Evolutionary conservation across 2,329 filamentous ascomycete species (phyloP).

Genomic region (Fusarium floridanum): DNA sequence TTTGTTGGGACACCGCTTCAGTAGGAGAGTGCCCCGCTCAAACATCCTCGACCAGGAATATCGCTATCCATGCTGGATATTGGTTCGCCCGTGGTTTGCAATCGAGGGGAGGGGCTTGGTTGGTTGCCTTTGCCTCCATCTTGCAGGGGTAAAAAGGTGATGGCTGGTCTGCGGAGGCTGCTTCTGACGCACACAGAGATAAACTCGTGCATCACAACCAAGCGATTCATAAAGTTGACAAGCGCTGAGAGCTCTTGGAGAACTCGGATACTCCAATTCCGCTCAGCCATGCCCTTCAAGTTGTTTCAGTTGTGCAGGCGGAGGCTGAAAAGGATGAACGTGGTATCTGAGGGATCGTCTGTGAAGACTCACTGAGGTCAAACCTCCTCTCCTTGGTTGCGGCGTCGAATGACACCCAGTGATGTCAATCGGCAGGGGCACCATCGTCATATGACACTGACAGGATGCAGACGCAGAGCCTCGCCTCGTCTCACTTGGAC

Average conservation of each 20-base stretch:
- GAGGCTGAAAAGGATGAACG: no score
- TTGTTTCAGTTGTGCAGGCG: no score
- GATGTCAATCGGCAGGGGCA: background rate
- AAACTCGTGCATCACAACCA: no score
- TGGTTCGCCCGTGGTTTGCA: background rate
- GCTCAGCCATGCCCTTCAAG: no score
- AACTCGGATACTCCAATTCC: no score
- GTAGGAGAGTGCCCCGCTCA: background rate
- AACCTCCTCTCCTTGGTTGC: background rate
- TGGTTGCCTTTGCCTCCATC: background rate
- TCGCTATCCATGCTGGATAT: background rate
- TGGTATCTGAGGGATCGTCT: no score
- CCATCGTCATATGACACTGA: background rate
- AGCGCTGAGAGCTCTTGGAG: no score
- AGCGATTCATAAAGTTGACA: no score
- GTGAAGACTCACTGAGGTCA: no score
- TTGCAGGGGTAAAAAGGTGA: background rate
- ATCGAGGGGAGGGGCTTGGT: background rate
- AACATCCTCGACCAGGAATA: background rate
- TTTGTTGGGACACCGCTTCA: background rate
- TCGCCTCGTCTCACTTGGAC: background rate
- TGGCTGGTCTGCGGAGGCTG: conserved; percentile 6
- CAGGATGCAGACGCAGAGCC: background rate
- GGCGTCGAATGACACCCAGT: background rate
- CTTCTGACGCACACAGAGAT: no score